Base-by-base conservation (phyloP, 768 basidiomycete genomes). In the Pulveroboletus sp. region DNA sequence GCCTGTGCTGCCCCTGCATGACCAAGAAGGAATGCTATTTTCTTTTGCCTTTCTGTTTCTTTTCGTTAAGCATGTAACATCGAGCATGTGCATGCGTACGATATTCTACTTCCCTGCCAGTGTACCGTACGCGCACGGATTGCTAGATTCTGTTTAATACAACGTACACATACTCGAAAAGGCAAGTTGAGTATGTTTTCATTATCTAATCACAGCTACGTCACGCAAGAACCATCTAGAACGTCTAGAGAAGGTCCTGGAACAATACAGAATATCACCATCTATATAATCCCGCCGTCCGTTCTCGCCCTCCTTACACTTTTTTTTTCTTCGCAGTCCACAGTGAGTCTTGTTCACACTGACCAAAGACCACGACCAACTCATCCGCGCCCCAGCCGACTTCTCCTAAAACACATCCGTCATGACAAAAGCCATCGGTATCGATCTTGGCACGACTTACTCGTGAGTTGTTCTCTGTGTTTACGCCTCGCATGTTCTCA, bases 361-460 rank as follows among this genome's bases (percentile, higher is more conserved):
- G 8, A 21, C 10, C 35, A 16, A 19, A 39, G 24, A 35, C n/a
- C 40, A 46, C 14, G 45, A 29, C 14, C 14, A 16, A n/a, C 52
- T 51, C 23, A 60, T 39, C 27, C 24, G 51, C 50, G 21, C 40
- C 49, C 40, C 53, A 52, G 50, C 35, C 36, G 14, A 23, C 48
- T 40, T 40, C 48, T 42, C 35, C 36, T 32, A 32, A 54, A 47
- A 45, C 16, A 45, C 42, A 10, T 13, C 46, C 52, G 55, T 50
- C 59, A 81, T 82, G 80, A 71, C 82, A 66, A 92, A 92, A 82
- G 89, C 89, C 57, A 81, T 92, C 67, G 89, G 89, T 71, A 92
- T 92, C 66, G 89, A 92, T 79, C 78, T 91, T 59, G 88, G 88
- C 62, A 95, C 94, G 53, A 97, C 94, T 44, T 91, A 91, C 79